Evolutionary conservation across 2,329 filamentous ascomycete genomes (phyloP), one percentile per base, ranked within the genome.

Genomic region (Exophiala sp.): DNA sequence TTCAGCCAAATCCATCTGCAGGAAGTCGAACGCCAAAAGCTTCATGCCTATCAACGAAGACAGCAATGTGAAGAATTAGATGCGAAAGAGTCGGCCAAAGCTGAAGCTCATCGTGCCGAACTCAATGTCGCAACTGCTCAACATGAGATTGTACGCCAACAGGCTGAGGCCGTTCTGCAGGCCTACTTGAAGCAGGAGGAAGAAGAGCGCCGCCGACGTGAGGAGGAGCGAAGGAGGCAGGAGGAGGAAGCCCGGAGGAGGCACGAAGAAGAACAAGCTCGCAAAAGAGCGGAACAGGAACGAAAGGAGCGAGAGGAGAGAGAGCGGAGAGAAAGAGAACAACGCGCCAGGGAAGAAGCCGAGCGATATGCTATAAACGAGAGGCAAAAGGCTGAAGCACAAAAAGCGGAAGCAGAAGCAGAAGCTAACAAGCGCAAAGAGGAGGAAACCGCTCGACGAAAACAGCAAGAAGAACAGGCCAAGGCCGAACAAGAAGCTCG

Each of bases 71-170:
- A 83, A 18, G 78, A 75, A 20, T 79, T 89, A 24, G 84, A 90
- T 54, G 75, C 75, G 38, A 80, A 83, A 47, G 77, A 81, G 32
- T 78, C 81, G 34, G 84, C 88, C 59, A 81, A 79, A 33, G 84
- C 85, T 65, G 74, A 80, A 46, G 77, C 75, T 51, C 86, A 89
- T 65, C 78, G 79, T 54, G 80, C 84, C 62, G 86, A 86, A 11
- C 78, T 92, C 12, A 81, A 80, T 42, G 79, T 80, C 43, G 86
- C 86, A 3, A 82, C 82, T 45, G 76, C 77, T 11, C 81, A 86
- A 64, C 88, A 91, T 67, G 81, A 87, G 35, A 78, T 81, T 24
- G 79, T 92, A 9, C 78, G 77, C 42, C 71, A 75, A 48, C 75
- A 77, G 46, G 82, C 82, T 3, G 76, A 82, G 63, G 72, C 76